These are phyloP conservation scores for Phytophthora ohioensis DNA, from an alignment of 352 stramenopile species.

Conservation along the genomic window DNA sequence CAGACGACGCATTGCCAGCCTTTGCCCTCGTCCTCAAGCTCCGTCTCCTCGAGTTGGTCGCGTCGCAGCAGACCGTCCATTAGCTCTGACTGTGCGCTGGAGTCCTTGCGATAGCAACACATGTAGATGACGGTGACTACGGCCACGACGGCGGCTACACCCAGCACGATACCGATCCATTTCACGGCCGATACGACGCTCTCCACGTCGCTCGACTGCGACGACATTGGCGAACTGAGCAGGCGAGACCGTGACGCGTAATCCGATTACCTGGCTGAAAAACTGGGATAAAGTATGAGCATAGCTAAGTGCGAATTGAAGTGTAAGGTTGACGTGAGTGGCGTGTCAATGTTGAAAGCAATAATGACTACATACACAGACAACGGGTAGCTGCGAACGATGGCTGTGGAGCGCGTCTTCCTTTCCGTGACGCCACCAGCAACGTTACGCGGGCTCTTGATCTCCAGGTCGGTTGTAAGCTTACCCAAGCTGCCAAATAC, in stretches of 20 bases:
- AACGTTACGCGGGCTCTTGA: too few species aligned
- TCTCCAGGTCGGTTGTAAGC: too few species aligned
- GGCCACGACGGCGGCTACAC: constrained; percentile 37
- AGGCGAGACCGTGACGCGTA: too few species aligned
- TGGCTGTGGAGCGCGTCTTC: not conserved
- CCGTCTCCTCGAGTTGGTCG: constrained; percentile 66
- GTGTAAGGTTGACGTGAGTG: constrained; percentile 8
- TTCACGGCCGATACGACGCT: constrained; percentile 47
- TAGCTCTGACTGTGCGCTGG: constrained; percentile 34
- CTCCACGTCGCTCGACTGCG: constrained; percentile 31
- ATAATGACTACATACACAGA: too few species aligned
- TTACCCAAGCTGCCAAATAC: too few species aligned
- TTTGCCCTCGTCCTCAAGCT: constrained; percentile 60
- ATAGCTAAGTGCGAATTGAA: constrained; percentile 19
- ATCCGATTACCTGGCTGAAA: not conserved
- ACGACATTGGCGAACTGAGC: constrained; percentile 22
- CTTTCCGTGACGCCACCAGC: too few species aligned
- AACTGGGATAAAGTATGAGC: constrained; percentile 10
- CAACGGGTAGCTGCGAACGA: not conserved
- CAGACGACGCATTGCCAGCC: constrained; percentile 81
- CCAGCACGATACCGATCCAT: constrained; percentile 50
- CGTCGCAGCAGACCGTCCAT: constrained; percentile 67
- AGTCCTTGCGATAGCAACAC: constrained; percentile 47
- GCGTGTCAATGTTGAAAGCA: constrained; percentile 15
- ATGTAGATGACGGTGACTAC: constrained; percentile 54